A percentile compares a stretch with the other conserved stretches of the same genome.
These are phyloP conservation scores for Andrographis paniculata DNA, from an alignment of 305 asterid species.

Conservation along the genomic window DNA sequence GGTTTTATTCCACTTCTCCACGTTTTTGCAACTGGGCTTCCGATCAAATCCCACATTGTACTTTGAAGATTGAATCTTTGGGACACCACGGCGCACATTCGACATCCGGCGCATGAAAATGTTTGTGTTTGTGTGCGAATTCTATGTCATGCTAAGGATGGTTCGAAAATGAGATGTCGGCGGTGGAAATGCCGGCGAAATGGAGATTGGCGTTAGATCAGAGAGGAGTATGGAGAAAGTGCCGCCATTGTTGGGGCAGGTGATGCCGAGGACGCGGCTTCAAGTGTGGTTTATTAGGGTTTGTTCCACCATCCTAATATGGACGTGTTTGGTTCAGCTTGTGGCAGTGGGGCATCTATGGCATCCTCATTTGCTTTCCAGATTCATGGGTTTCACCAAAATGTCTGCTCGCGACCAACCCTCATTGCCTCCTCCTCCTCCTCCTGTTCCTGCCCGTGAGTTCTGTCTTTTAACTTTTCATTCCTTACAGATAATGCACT, in stretches of 20 bases:
- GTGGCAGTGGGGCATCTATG: constrained; percentile 75
- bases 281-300: constrained; percentile 88
- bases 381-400: constrained; percentile 34
- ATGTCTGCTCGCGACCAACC: no score
- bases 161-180: neutral
- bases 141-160: no score
- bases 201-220: constrained; percentile 16
- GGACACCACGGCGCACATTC: no score
- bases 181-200: constrained; percentile 34
- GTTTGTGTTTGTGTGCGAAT: no score
- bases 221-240: neutral
- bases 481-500: neutral
- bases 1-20: neutral
- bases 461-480: no score
- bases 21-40: neutral
- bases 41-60: neutral
- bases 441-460: constrained; percentile 56
- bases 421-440: constrained; percentile 31
- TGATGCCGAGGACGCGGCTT: constrained; percentile 60
- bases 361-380: constrained; percentile 65
- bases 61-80: neutral
- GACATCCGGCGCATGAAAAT: no score
- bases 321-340: constrained; percentile 90
- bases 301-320: constrained; percentile 78
- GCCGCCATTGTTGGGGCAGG: constrained; percentile 38